Percentiles rank a stretch among this genome's conserved stretches.
Conservation (phyloP, 495 filamentous ascomycete species). For the Lasiosphaeria ovina region DNA sequence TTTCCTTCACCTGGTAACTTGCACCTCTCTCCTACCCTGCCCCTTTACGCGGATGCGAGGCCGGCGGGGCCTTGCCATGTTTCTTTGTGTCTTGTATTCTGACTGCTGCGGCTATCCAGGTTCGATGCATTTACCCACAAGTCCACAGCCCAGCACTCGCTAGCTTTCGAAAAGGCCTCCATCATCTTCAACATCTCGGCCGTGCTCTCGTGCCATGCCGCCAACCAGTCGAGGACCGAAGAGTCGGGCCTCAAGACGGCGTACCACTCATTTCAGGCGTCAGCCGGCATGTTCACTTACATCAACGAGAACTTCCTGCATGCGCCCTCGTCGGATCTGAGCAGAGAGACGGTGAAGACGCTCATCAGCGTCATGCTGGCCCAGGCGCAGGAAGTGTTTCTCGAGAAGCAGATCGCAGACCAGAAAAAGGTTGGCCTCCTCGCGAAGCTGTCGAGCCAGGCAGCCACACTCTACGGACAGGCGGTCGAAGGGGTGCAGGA, state of each 20-base stretch:
- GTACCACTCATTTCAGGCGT: constrained; percentile 97
- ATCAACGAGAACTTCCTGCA: constrained; percentile 99
- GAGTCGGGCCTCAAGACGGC: constrained; percentile 92
- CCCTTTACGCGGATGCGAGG: not conserved
- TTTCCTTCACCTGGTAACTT: constrained; percentile 90
- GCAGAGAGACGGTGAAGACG: constrained; percentile 91
- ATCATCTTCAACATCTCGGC: constrained; percentile 99
- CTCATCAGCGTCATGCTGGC: constrained; percentile 90
- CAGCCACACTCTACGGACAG: constrained; percentile 82
- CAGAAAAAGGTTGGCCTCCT: constrained; percentile 89
- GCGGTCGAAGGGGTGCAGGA: constrained; percentile 85
- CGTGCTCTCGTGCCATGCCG: constrained; percentile 93
- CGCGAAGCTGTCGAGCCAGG: constrained; percentile 89
- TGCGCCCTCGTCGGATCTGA: constrained; percentile 90
- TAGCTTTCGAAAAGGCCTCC: constrained; percentile 97
- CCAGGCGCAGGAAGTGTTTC: constrained; percentile 93
- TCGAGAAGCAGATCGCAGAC: constrained; percentile 94
- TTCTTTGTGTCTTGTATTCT: not conserved
- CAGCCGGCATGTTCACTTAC: constrained; percentile 98
- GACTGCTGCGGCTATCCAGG: constrained; percentile 50
- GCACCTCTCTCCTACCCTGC: not conserved
- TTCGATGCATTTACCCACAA: constrained; percentile 99
- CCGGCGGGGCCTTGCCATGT: constrained; percentile 21
- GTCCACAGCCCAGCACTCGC: constrained; percentile 88
- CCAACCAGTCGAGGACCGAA: constrained; percentile 86